phyloP scores from a whole-genome alignment of 441 rosid genomes.

The Theobroma grandiflorum region DNA sequence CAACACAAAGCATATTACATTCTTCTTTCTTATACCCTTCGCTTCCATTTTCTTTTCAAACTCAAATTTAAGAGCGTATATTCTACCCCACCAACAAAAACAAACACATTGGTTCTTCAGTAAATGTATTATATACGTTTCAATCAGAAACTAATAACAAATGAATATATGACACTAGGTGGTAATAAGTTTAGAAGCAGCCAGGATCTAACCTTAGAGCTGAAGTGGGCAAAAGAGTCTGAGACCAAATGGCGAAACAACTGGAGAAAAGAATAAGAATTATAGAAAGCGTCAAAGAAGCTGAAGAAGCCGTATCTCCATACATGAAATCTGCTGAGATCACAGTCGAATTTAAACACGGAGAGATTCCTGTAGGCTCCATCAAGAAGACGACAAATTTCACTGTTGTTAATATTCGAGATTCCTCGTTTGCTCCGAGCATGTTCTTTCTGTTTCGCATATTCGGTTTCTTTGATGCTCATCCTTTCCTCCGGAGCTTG shows the following conservation, averaged over 20 bases:
- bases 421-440: no score
- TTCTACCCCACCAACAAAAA: neutral
- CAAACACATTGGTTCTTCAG: neutral
- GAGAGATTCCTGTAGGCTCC: slow-evolving; percentile 20
- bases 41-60: neutral
- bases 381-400: no score
- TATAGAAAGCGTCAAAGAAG: neutral
- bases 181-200: no score
- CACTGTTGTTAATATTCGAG: no score
- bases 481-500: slow-evolving; percentile 14
- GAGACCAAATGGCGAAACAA: slow-evolving; percentile 31
- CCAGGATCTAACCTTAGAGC: slow-evolving; percentile 24
- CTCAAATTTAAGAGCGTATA: neutral
- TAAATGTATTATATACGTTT: neutral
- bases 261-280: neutral
- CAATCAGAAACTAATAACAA: no score
- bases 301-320: slow-evolving; percentile 20
- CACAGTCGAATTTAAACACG: slow-evolving; percentile 35
- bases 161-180: no score
- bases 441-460: no score
- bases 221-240: neutral
- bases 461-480: neutral
- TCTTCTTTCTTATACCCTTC: neutral
- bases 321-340: slow-evolving; percentile 12
- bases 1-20: neutral